phyloP scores from a whole-genome alignment of 495 filamentous ascomycete species.

The Parmelia sp. region DNA sequence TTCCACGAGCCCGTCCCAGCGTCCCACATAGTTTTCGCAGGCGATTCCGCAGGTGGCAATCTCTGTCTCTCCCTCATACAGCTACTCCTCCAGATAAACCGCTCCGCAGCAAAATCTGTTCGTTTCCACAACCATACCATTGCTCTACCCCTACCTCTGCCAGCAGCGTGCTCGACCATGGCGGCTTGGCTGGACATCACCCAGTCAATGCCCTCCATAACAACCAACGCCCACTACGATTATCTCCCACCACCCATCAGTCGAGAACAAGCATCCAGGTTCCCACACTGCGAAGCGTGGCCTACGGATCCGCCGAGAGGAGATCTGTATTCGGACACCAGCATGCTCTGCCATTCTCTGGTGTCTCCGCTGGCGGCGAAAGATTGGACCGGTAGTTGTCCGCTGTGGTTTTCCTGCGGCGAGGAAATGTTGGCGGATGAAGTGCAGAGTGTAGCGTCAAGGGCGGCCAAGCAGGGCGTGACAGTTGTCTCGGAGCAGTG shows the following conservation, averaged over 20 bases:
- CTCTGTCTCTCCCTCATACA: constrained; percentile 66
- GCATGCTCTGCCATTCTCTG: constrained; percentile 63
- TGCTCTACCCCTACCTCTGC: constrained; percentile 56
- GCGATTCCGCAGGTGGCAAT: constrained; percentile 87
- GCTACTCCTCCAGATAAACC: constrained; percentile 63
- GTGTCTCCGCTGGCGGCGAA: constrained; percentile 58
- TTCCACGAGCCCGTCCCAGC: constrained; percentile 64
- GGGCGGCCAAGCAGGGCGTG: constrained; percentile 55
- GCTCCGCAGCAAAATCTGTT: constrained; percentile 38
- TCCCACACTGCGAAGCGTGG: constrained; percentile 59
- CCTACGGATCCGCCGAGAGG: constrained; percentile 61
- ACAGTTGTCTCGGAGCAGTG: constrained; percentile 65
- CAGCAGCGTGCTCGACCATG: constrained; percentile 57
- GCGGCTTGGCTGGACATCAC: constrained; percentile 77
- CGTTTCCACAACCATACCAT: constrained; percentile 54
- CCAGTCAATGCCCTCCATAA: constrained; percentile 64
- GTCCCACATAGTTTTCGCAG: constrained; percentile 67
- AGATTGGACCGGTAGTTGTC: constrained; percentile 63
- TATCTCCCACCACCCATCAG: constrained; percentile 56
- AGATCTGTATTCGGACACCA: constrained; percentile 61
- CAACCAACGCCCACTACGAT: constrained; percentile 58
- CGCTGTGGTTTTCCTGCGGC: constrained; percentile 67
- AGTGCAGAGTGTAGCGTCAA: constrained; percentile 52
- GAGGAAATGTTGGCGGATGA: constrained; percentile 78
- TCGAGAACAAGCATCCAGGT: constrained; percentile 31